Conservation (phyloP, 2,329 filamentous ascomycete genomes). For the Xylaria sp. region DNA sequence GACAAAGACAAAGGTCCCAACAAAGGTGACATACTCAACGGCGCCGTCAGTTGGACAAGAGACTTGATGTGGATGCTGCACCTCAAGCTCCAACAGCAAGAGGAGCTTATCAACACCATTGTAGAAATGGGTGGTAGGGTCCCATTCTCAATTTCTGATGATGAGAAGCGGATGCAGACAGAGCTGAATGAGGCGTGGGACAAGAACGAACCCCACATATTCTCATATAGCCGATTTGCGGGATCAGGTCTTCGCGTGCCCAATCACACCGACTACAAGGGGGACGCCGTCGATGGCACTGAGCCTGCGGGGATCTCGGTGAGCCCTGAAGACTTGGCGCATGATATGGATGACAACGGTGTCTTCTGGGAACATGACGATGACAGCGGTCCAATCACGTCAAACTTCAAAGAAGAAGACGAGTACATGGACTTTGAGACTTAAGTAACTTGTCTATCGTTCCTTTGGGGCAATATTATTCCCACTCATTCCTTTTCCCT, state of each 20-base stretch:
- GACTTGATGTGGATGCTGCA: constrained; percentile 98
- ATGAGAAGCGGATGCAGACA: constrained; percentile 94
- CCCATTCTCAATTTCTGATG: constrained; percentile 86
- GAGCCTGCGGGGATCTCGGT: constrained; percentile 57
- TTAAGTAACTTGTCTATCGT: constrained; percentile 11
- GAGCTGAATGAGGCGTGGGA: constrained; percentile 88
- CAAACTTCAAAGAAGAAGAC: constrained; percentile 93
- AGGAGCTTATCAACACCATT: constrained; percentile 82
- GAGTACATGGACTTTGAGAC: constrained; percentile 66
- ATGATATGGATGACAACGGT: constrained; percentile 61
- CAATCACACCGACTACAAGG: constrained; percentile 90
- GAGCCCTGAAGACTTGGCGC: constrained; percentile 61
- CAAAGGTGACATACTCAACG: constrained; percentile 98
- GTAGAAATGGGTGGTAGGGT: constrained; percentile 76
- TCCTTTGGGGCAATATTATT: neutral
- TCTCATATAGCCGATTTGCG: constrained; percentile 83
- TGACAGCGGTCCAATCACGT: constrained; percentile 72
- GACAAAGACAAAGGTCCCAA: constrained; percentile 99
- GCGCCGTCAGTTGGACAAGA: constrained; percentile 94
- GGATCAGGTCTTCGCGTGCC: constrained; percentile 91
- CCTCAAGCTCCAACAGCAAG: constrained; percentile 87
- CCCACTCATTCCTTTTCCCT: constrained; percentile 22
- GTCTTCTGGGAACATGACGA: constrained; percentile 77
- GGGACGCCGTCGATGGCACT: constrained; percentile 73
- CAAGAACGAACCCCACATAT: constrained; percentile 79